These are phyloP conservation scores for Trametes coccinea DNA, from an alignment of 768 basidiomycete species.

Conservation along the genomic window DNA sequence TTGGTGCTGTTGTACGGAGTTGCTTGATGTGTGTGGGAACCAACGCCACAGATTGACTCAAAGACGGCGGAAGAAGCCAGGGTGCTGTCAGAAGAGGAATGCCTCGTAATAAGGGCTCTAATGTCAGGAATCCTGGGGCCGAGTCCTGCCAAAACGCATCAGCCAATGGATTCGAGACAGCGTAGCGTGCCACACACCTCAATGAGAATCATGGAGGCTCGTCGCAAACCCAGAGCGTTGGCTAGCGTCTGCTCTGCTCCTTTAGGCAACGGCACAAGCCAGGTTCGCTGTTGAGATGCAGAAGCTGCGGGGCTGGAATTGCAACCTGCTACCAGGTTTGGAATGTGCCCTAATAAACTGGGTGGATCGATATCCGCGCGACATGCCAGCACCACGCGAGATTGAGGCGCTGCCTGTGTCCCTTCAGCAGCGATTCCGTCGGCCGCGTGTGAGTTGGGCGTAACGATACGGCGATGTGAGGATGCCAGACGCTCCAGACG, in stretches of 20 bases:
- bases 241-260: conserved; percentile 66
- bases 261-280: conserved; percentile 64
- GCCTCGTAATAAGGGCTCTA: conserved; percentile 42
- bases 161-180: neutral
- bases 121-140: conserved; percentile 37
- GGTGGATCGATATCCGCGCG: conserved; percentile 74
- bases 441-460: neutral
- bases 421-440: neutral
- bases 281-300: conserved; percentile 36
- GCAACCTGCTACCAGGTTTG: conserved; percentile 72
- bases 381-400: conserved; percentile 63
- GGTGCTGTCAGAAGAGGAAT: conserved; percentile 61
- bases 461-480: conserved; percentile 19
- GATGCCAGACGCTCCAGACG: conserved; percentile 61
- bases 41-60: conserved; percentile 33
- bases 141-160: conserved; percentile 35
- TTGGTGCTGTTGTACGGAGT: conserved; percentile 72
- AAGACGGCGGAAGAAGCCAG: conserved; percentile 53
- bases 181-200: conserved; percentile 49
- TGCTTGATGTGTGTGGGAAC: conserved; percentile 83
- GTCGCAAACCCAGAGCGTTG: conserved; percentile 60
- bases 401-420: neutral
- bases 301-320: conserved; percentile 48
- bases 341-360: conserved; percentile 71
- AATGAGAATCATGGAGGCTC: conserved; percentile 66